A percentile compares a stretch with the other conserved stretches of the same genome.
phyloP scores from a whole-genome alignment of 1,284 basidiomycete genomes.

The Austroboletus niveus region DNA sequence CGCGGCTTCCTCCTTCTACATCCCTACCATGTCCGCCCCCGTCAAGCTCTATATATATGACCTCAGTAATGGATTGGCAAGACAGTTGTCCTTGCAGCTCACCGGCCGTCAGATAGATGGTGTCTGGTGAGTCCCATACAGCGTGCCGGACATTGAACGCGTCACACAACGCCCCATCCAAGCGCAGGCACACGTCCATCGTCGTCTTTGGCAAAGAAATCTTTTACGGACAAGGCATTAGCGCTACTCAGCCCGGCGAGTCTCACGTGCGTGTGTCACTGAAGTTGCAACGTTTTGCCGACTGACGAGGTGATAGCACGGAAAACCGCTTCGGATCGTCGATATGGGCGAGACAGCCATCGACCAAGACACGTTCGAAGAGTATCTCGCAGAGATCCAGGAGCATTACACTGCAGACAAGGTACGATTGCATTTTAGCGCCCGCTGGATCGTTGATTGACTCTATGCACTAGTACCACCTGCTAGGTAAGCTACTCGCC shows the following conservation, averaged over 20 bases:
- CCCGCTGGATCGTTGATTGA: not conserved
- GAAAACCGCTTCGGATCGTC: constrained; percentile 69
- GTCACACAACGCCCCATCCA: constrained; percentile 1
- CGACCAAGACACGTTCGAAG: constrained; percentile 81
- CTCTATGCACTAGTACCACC: constrained; percentile 63
- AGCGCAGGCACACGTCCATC: constrained; percentile 80
- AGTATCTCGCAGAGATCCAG: constrained; percentile 74
- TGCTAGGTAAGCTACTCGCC: constrained; percentile 57
- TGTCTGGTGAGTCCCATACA: constrained; percentile 74
- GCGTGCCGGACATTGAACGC: no score
- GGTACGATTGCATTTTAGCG: constrained; percentile 36
- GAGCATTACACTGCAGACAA: constrained; percentile 85
- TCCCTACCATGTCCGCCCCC: constrained; percentile 26
- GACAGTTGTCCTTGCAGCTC: constrained; percentile 70
- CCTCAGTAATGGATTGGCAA: constrained; percentile 82
- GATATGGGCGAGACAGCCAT: constrained; percentile 83
- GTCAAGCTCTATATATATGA: constrained; percentile 90
- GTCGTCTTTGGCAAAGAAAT: constrained; percentile 84
- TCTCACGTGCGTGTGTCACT: constrained; percentile 66
- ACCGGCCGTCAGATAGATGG: constrained; percentile 88
- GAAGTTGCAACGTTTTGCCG: not conserved
- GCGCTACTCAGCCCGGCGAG: constrained; percentile 60
- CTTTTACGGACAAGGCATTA: constrained; percentile 88
- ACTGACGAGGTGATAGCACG: constrained; percentile 32
- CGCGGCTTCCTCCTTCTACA: not conserved